Base-by-base conservation (phyloP, 2,329 filamentous ascomycete genomes). In the Onygenales sp. region DNA sequence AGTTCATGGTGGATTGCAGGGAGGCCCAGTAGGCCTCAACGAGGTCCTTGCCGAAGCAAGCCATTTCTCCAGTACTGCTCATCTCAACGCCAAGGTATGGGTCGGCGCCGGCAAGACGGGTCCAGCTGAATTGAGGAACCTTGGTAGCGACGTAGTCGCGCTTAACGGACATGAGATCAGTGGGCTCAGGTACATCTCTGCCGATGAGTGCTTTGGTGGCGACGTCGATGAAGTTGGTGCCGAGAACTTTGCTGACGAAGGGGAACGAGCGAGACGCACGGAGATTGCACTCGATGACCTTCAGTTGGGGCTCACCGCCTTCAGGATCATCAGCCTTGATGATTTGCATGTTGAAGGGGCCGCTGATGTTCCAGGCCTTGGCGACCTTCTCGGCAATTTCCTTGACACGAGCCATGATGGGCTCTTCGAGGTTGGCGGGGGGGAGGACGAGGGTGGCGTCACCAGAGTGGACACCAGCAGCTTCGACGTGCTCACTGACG, bases 341-440 rank as follows among this genome's bases (percentile, higher is more conserved):
- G 73, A 98, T 95, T 70, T 98, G 93, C 92, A 98, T 97, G 81
- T 98, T 98, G 83, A 97, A 98, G 55, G 93, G 93, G 53, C 93
- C 93, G 17, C 90, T 97, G 71, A 97, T 97, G 66, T 81, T 90
- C 89, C 92, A 96, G 47, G 93, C 93, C 74, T 93, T 87, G 60
- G 93, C 93, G 51, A 98, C 91, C 81, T 95, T 97, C 72, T 91
- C 74, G 13, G 93, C 92, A 63, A 98, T 97, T 62, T 89, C 89
- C 83, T 96, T 97, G 66, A 95, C 82, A 57, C 93, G 89, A 60
- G 81, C 82, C 81, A 95, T 87, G 60, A 86, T 87, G 54, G 73
- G 74, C 62, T 86, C 77, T 59, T 95, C 87, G 27, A 97, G 83
- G 68, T 81, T 86, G 58, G 78, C 83, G 4, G 93, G 93, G 17